phyloP scores from a whole-genome alignment of 2,329 filamentous ascomycete genomes.

The Ophiostoma ulmi region DNA sequence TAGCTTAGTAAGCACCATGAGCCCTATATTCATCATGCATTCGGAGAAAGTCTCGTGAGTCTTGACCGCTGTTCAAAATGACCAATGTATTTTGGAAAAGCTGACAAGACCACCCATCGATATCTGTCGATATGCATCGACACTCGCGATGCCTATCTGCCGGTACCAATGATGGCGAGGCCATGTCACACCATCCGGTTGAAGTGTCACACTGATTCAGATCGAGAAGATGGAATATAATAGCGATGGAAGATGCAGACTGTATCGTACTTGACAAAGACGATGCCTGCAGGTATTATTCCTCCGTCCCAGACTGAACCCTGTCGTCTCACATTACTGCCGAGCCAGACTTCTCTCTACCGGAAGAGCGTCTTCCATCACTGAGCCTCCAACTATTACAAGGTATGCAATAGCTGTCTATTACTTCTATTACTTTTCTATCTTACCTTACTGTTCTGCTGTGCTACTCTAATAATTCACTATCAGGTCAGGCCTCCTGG shows the following conservation, averaged over 20 bases:
- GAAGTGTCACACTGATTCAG: slow-evolving; percentile 8
- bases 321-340: slow-evolving; percentile 3
- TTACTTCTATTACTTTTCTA: no score
- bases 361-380: neutral
- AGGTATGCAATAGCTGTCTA: no score
- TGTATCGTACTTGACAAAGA: neutral
- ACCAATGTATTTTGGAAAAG: no score
- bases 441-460: no score
- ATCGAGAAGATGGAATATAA: neutral
- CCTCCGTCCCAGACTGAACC: neutral
- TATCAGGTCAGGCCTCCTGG: neutral
- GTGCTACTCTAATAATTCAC: no score
- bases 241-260: no score
- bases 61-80: neutral
- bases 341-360: neutral
- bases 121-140: neutral
- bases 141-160: neutral
- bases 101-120: neutral
- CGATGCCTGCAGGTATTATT: neutral
- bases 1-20: neutral
- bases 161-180: neutral
- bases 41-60: neutral
- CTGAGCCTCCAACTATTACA: neutral
- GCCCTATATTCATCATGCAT: neutral
- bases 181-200: neutral